Evolutionary conservation across 441 rosid species (phyloP), one percentile per base, ranked within the genome.

Genomic region (Corymbia calophylla): DNA sequence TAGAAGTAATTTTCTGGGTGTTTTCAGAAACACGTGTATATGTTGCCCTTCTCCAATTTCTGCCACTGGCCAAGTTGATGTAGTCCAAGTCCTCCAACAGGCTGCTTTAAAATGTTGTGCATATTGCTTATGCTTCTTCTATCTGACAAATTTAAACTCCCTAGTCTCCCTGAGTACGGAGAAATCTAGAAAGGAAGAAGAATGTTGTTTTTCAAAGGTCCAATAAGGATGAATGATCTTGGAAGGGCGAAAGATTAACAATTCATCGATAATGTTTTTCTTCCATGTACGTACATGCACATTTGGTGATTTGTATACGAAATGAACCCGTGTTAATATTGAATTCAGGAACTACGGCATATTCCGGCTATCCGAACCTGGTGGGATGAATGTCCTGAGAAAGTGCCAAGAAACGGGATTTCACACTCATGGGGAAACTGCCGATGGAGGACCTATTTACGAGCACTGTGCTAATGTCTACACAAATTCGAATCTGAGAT

Each of bases 401-500:
- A 95, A 93, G 88, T 96, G 98, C 92, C 92, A 92, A 17, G 98
- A 95, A 92, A 89, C 88, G 12, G 97, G 97, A 88, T 97, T 97
- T 91, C 99, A 97, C 92, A 88, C 90, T 53, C 99, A 97, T 90
- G 64, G 91, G 44, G 99, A 95, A 92, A 92, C 97, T 66, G 92
- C 91, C 32, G 95, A 94, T 51, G 99, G 99, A 86, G 91, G 92
- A 92, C 95, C 94, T n/a, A 89, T 97, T 73, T 96, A 95, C 31
- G 94, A 96, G 89, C 94, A 94, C 88, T 97, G 98, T 92, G 92
- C 94, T 70, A 96, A 97, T 87, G 97, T 97, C 88, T 96, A 94
- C 95, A 96, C 89, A 86, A 97, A 97, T 91, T 95, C 97, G 25
- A 96, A 96, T 94, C 94, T 96, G 85, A 94, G 99, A 93, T 96